These are phyloP conservation scores for Botryosphaeria agaves DNA, from an alignment of 2,329 filamentous ascomycete species.

Conservation along the genomic window DNA sequence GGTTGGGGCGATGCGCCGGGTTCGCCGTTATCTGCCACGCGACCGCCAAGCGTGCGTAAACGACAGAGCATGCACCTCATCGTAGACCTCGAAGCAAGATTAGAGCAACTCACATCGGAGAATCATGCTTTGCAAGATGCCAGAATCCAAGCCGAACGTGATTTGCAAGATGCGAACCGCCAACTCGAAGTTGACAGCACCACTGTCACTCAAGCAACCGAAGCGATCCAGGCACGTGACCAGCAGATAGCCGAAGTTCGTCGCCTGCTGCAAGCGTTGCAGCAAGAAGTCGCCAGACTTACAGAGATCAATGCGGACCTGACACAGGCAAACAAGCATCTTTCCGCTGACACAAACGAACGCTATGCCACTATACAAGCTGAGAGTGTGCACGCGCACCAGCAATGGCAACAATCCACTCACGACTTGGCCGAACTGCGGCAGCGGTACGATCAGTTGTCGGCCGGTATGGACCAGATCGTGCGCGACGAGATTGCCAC, in stretches of 20 bases:
- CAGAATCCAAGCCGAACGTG: conserved; percentile 50
- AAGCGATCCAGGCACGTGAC: conserved; percentile 43
- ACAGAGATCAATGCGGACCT: conserved; percentile 71
- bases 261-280: conserved; percentile 61
- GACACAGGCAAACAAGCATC: conserved; percentile 56
- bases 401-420: conserved; percentile 40
- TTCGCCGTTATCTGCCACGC: conserved; percentile 59
- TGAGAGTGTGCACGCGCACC: conserved; percentile 38
- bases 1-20: conserved; percentile 81
- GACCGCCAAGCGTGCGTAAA: conserved; percentile 89
- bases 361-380: conserved; percentile 50
- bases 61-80: conserved; percentile 95
- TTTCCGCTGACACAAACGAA: conserved; percentile 58
- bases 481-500: conserved; percentile 43
- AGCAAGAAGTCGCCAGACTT: conserved; percentile 64
- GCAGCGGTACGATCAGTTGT: conserved; percentile 43
- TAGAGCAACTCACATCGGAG: conserved; percentile 74
- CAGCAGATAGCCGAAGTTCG: conserved; percentile 63
- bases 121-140: conserved; percentile 66
- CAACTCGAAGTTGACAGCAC: conserved; percentile 35
- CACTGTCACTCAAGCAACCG: conserved; percentile 20
- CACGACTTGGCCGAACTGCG: conserved; percentile 55
- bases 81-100: conserved; percentile 63
- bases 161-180: conserved; percentile 36
- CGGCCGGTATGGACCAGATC: conserved; percentile 43